These are phyloP conservation scores for Erigeron canadensis DNA, from an alignment of 129 eudicot species.

Conservation along the genomic window DNA sequence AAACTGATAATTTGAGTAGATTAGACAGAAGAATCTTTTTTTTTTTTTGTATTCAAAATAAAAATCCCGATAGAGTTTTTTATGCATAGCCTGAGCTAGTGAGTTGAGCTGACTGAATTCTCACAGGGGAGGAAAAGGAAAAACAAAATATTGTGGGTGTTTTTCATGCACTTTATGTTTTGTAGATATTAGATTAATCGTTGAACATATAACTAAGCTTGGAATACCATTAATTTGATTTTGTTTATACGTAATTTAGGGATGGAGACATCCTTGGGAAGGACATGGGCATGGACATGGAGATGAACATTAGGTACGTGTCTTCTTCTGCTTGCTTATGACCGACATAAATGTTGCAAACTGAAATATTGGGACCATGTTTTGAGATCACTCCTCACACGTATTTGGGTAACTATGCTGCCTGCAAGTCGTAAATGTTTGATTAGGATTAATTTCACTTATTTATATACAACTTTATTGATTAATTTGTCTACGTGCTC, in stretches of 20 bases:
- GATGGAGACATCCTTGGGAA: slow-evolving; percentile 91
- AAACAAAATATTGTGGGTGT: background rate
- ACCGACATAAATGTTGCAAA: background rate
- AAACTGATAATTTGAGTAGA: too few species aligned
- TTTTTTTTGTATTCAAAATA: too few species aligned
- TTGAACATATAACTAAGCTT: background rate
- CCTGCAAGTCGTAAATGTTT: background rate
- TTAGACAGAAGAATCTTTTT: too few species aligned
- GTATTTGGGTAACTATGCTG: background rate
- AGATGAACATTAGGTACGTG: slow-evolving; percentile 55
- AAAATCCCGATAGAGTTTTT: too few species aligned
- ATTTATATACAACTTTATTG: background rate
- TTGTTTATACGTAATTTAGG: slow-evolving; percentile 33
- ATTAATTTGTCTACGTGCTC: background rate
- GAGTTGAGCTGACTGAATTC: too few species aligned
- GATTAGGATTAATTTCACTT: background rate
- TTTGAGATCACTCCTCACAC: background rate
- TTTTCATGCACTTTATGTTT: background rate
- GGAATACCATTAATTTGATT: background rate
- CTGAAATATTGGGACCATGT: background rate
- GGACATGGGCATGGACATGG: slow-evolving; percentile 77
- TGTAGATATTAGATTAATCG: background rate
- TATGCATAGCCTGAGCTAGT: too few species aligned
- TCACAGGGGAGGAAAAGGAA: too few species aligned
- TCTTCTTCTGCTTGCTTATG: background rate